These are phyloP conservation scores for Alternaria ventricosa DNA, from an alignment of 2,329 filamentous ascomycete genomes.

Conservation along the genomic window DNA sequence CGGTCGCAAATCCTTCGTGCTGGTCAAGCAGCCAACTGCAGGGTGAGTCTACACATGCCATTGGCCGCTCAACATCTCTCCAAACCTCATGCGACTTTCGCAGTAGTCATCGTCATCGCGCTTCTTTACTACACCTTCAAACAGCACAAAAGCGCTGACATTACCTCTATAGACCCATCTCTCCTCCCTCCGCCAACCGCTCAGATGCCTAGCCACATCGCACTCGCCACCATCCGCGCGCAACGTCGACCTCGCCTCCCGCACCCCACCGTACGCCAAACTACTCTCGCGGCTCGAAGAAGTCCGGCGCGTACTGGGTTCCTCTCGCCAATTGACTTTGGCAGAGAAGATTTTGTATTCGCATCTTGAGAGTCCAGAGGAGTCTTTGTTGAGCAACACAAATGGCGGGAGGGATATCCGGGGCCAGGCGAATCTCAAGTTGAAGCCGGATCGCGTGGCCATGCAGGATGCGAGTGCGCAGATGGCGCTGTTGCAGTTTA, in stretches of 20 bases:
- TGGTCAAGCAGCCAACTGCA: conserved; percentile 39
- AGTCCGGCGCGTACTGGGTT: conserved; percentile 75
- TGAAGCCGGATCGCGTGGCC: conserved; percentile 95
- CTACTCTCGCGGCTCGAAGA: conserved; percentile 78
- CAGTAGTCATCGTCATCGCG: not conserved
- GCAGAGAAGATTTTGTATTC: conserved; percentile 99
- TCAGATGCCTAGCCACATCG: conserved; percentile 44
- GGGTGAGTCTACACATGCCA: conserved; percentile 30
- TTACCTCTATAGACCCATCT: conserved; percentile 28
- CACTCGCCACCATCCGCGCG: conserved; percentile 33
- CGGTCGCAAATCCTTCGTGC: conserved; percentile 43
- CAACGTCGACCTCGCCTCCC: conserved; percentile 55
- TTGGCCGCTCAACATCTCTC: not conserved
- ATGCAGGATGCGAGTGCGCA: conserved; percentile 99
- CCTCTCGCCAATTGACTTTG: conserved; percentile 72
- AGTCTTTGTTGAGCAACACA: conserved; percentile 82
- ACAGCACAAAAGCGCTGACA: conserved; percentile 5
- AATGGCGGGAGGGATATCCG: conserved; percentile 84
- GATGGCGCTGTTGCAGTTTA: conserved; percentile 98
- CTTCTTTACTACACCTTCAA: not conserved
- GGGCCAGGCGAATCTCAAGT: conserved; percentile 89
- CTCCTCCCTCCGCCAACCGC: conserved; percentile 23
- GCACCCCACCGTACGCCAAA: conserved; percentile 80
- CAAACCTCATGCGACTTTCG: not conserved
- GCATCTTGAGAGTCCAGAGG: conserved; percentile 87